These are phyloP conservation scores for Fusarium verrucosum DNA, from an alignment of 2,329 filamentous ascomycete genomes.

Conservation along the genomic window DNA sequence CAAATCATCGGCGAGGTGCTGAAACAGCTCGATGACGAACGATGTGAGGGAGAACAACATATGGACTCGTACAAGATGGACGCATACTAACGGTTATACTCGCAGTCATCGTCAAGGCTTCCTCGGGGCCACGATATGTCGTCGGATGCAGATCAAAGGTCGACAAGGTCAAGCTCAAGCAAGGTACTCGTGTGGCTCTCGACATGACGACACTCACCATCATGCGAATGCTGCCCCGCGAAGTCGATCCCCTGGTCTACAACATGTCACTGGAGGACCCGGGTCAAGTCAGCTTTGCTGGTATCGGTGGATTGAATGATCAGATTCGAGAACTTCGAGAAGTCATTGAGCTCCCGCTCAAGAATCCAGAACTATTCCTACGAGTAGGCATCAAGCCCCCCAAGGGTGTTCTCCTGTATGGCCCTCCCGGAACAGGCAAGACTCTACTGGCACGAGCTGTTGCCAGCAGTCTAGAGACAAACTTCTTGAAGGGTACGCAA, in stretches of 20 bases:
- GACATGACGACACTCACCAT: constrained; percentile 99
- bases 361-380: constrained; percentile 97
- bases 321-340: constrained; percentile 97
- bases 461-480: constrained; percentile 95
- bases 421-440: constrained; percentile 96
- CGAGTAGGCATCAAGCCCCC: constrained; percentile 98
- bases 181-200: constrained; percentile 95
- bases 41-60: constrained; percentile 74
- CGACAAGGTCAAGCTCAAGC: constrained; percentile 96
- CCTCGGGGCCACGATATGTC: constrained; percentile 95
- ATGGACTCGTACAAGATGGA: constrained; percentile 8
- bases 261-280: constrained; percentile 99
- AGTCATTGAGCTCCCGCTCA: constrained; percentile 96
- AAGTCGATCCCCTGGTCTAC: constrained; percentile 98
- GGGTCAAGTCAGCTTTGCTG: constrained; percentile 95
- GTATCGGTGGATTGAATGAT: constrained; percentile 97
- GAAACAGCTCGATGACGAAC: constrained; percentile 98
- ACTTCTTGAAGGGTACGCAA: constrained; percentile 89
- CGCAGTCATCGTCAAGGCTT: constrained; percentile 96
- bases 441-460: constrained; percentile 93
- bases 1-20: constrained; percentile 99
- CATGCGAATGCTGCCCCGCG: constrained; percentile 98
- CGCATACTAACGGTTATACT: constrained; percentile 32
- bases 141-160: constrained; percentile 98
- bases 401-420: constrained; percentile 95